Base-by-base conservation (phyloP, 176 grass and related monocot species). In the Eragrostis nindensis region DNA sequence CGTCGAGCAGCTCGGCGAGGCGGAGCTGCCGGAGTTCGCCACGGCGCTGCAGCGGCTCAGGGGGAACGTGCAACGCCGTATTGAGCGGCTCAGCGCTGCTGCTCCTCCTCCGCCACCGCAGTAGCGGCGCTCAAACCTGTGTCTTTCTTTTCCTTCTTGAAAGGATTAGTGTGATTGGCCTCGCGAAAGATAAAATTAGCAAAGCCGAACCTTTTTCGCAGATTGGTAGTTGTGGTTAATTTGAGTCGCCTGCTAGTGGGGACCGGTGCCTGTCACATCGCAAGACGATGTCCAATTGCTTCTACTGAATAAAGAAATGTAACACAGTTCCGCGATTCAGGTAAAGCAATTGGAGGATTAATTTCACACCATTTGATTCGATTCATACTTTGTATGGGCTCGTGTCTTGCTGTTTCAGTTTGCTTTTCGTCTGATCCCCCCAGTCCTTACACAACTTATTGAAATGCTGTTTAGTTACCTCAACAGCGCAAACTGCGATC, bases 21-120 rank as follows among this genome's bases (percentile, higher is more conserved):
- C 14, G 70, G 70, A 73, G 57, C 57, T 77, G 39, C 57, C 55
- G 57, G 42, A 63, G 55, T 77, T 79, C 43, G 76, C 5, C 62
- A 79, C 26, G 76, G 27, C 76, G 45, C 75, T 78, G 25, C 16
- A 14, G 26, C 61, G 27, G 21, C 43, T 78, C 27, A 36, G 18
- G 26, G 76, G 12, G 11, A 66, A 12, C 61, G 45, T 52, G 2
- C 19, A 11, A 22, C 66, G 78, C 66, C 50, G 5, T 39, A 39
- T 24, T 15, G 10, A 70, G 41, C 56, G n/a, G n/a, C n/a, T n/a
- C n/a, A n/a, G n/a, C n/a, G n/a, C 57, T 26, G 24, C 57, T 27
- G 24, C 22, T 61, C 3, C 22, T 13, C 11, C 11, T 12, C 57
- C 3, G n/a, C 56, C 10, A 7, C 21, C 21, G 19, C 8, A 59